Evolutionary conservation across 352 stramenopile species (phyloP), one percentile per base, ranked within the genome.

Genomic region (Globisporangium abappressorium): DNA sequence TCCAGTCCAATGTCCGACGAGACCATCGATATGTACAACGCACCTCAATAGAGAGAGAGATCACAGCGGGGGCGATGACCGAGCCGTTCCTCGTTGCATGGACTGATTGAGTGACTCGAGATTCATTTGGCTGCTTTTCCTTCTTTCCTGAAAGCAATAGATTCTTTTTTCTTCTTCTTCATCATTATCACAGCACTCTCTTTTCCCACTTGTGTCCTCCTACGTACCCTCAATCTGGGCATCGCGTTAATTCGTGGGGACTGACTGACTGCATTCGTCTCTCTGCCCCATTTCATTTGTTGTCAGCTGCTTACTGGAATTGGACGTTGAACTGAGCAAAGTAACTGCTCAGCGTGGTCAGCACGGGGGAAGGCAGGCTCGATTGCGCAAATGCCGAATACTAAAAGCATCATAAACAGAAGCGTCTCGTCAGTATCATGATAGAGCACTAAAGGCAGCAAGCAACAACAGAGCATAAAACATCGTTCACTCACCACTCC

Each of bases 21-120:
- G 71, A 87, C 86, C 57, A 93, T 95, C 57, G 87, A 95, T 74
- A 93, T 95, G 82, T 92, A 95, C 80, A 95, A 95, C 77, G 85
- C 85, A 55, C 82, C 84, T 54, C 85, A 95, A 76, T 93, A 91
- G 82, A 66, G 26, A 22, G 55, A 12, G 43, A 20, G 49, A 14
- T 24, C 28, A 30, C 55, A 22, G 8, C 30, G 14, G 8, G 1
- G 20, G 55, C 54, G 26, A 22, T 24, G 54, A 59, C 26, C 28
- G 54, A 57, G 49, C 53, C 4, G 36, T 24, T 51, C 6, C 43
- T 51, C 36, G 26, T 26, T 18, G n/a, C 22, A 28, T 36, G 24
- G 41, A 49, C 30, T 24, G 55, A 26, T 34, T 20, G 53, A 34
- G 11, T 30, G 24, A 9, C 38, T 36, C 5, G 30, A 12, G 18